Conservation (phyloP, 208 protist genomes). For the Jaenimonas drosophilae region DNA sequence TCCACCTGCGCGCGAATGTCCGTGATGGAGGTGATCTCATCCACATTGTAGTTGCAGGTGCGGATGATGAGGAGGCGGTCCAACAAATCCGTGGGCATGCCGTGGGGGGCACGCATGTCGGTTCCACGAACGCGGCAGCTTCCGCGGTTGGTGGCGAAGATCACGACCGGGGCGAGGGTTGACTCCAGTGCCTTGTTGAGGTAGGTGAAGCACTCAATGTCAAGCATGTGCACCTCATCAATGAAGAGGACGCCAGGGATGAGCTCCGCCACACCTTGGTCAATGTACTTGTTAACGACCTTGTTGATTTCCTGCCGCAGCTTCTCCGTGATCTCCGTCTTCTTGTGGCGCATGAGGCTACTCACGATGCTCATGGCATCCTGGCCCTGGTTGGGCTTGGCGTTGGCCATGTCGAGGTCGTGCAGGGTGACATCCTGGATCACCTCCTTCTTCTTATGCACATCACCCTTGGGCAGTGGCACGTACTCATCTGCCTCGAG, state of each 20-base stretch:
- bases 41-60: slow-evolving; percentile 93
- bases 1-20: slow-evolving; percentile 94
- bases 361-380: slow-evolving; percentile 97
- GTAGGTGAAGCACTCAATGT: slow-evolving; percentile 99
- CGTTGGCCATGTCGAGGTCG: slow-evolving; percentile 99
- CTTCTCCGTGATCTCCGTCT: slow-evolving; percentile 99
- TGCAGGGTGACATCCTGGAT: slow-evolving; percentile 99
- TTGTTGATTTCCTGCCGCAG: slow-evolving; percentile 99
- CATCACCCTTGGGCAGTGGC: slow-evolving; percentile 99
- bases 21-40: slow-evolving; percentile 96
- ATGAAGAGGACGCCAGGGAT: slow-evolving; percentile 99
- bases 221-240: slow-evolving; percentile 99
- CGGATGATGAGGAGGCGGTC: slow-evolving; percentile 99
- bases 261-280: slow-evolving; percentile 99
- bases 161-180: slow-evolving; percentile 98
- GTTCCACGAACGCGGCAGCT: slow-evolving; percentile 96
- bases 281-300: slow-evolving; percentile 99
- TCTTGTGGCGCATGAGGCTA: slow-evolving; percentile 98
- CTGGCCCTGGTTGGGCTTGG: slow-evolving; percentile 94
- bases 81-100: slow-evolving; percentile 99
- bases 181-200: slow-evolving; percentile 99
- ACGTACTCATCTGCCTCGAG: slow-evolving; percentile 99
- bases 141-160: slow-evolving; percentile 99
- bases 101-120: slow-evolving; percentile 97
- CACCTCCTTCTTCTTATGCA: slow-evolving; percentile 99